A percentile compares a stretch with the other conserved stretches of the same genome.
phyloP scores from a whole-genome alignment of 371 early-diverging fungal genomes.

The Mucor lusitanicus region DNA sequence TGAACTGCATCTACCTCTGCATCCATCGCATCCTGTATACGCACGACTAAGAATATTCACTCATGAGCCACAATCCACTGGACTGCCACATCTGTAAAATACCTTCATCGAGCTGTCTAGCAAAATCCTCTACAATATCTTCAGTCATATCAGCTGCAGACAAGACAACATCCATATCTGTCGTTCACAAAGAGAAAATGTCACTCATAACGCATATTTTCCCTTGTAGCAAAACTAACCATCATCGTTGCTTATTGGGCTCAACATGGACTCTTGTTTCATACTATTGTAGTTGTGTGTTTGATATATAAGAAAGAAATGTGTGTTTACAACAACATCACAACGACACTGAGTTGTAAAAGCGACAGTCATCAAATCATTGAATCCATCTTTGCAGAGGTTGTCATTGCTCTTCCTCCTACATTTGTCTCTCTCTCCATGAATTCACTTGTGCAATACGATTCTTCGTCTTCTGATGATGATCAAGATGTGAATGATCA shows the following conservation, averaged over 20 bases:
- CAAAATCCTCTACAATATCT: slow-evolving; percentile 41
- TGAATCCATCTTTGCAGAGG: not conserved
- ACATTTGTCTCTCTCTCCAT: not conserved
- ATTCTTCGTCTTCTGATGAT: not conserved
- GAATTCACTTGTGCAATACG: not conserved
- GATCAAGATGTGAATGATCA: not conserved
- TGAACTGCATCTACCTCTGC: not conserved
- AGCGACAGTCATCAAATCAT: not conserved
- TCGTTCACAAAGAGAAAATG: not conserved
- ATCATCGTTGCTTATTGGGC: not conserved
- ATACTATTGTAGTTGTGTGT: not conserved
- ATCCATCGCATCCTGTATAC: slow-evolving; percentile 15
- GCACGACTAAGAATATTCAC: slow-evolving; percentile 9
- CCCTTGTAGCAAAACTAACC: not conserved
- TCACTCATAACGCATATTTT: not conserved
- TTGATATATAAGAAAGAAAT: not conserved
- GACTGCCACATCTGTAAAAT: not conserved
- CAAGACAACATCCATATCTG: not conserved
- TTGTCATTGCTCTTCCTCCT: not conserved
- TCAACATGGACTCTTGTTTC: not conserved
- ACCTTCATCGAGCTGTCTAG: slow-evolving; percentile 40
- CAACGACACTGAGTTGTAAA: not conserved
- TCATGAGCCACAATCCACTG: not conserved
- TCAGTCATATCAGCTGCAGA: not conserved
- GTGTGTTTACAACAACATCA: not conserved